A percentile compares a stretch with the other conserved stretches of the same genome.
Conservation (phyloP, 1,139 yeast species). For the Oligophagozyma castellii region DNA sequence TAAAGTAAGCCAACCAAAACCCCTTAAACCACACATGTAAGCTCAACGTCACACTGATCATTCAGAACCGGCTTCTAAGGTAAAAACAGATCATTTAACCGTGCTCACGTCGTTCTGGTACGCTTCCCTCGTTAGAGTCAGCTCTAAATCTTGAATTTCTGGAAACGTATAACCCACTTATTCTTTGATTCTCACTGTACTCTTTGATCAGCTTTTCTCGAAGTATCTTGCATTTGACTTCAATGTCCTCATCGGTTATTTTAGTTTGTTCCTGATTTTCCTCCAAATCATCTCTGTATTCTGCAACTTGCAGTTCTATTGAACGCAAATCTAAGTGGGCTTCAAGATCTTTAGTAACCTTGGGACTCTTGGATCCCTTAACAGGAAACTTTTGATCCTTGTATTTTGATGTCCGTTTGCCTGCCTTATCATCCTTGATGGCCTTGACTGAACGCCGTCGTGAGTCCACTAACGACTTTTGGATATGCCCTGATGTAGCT, state of each 20-base stretch:
- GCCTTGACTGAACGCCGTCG: not conserved
- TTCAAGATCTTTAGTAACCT: slow-evolving; percentile 3
- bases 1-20: too few relatives aligned
- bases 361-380: slow-evolving; percentile 1
- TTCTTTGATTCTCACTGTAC: slow-evolving; percentile 2
- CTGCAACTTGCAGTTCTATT: slow-evolving; percentile 14
- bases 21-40: too few relatives aligned
- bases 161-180: slow-evolving; percentile 4
- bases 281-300: slow-evolving; percentile 15
- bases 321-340: slow-evolving; percentile 8
- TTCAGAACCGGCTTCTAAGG: too few relatives aligned
- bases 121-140: too few relatives aligned
- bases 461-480: slow-evolving; percentile 12
- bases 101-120: too few relatives aligned
- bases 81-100: too few relatives aligned
- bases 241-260: slow-evolving; percentile 9
- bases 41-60: too few relatives aligned
- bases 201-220: slow-evolving; percentile 5
- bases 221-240: slow-evolving; percentile 9
- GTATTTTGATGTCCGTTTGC: not conserved
- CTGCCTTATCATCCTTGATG: not conserved
- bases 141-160: not conserved
- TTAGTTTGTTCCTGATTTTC: slow-evolving; percentile 5
- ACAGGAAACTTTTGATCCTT: too few relatives aligned
- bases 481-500: slow-evolving; percentile 22